Evolutionary conservation across 192 early-diverging fungal species (phyloP), one percentile per base, ranked within the genome.

Genomic region (Coemansia sp.): DNA sequence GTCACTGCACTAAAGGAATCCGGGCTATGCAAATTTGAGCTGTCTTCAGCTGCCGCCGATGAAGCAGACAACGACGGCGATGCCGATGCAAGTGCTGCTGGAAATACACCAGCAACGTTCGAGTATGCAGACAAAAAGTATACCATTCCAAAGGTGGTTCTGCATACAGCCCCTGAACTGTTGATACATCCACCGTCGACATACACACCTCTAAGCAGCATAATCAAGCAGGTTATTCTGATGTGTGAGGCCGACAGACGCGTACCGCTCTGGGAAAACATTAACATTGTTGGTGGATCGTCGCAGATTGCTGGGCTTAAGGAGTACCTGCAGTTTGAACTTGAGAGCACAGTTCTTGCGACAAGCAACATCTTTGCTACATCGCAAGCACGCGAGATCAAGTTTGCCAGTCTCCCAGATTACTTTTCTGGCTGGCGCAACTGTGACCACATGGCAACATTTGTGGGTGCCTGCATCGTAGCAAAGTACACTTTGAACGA

Each of bases 261-360:
- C 23, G 75, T 82, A n/a, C 61, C 72, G 40, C 72, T 96, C 45
- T 96, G 91, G 91, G 94, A 97, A 56, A 80, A 81, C 57, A 82
- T 97, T 33, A 77, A 93, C 12, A 33, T 98, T 2, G 91, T 91
- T 0, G 96, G 96, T 37, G 96, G 96, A 2, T 82, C 81, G 18
- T 80, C 82, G 34, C 66, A 62, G 47, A 71, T 75, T 18, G 21
- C 61, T 59, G 88, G 89, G 15, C 62, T 80, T 38, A 69, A 66
- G 27, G 70, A 67, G 30, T 41, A 50, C 7, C 57, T 96, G 8
- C 84, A 87, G 59, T 64, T 81, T 15, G 83, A 89, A 34, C 78
- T 96, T 25, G 88, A 96, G 30, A 69, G 59, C 21, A 60, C 71
- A 1, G 83, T 84, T 4, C 75, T 96, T 45, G 71, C 91, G 2